Evolutionary conservation across 2,329 filamentous ascomycete genomes (phyloP).

Genomic region (Curvularia sp.): DNA sequence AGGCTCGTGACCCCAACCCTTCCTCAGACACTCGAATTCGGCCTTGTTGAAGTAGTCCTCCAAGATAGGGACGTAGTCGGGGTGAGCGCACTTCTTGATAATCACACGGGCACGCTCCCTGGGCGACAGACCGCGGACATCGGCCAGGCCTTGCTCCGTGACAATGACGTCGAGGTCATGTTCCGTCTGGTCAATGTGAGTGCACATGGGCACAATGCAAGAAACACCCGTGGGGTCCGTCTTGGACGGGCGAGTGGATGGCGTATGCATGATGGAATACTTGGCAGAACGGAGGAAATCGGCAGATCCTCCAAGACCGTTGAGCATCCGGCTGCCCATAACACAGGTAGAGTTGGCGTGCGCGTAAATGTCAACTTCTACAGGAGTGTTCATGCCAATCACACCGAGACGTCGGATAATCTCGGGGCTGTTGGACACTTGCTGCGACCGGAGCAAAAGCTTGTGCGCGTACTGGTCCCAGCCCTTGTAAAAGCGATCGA

Average conservation of each 20-base stretch:
- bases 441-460: slow-evolving; percentile 84
- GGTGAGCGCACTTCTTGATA: slow-evolving; percentile 85
- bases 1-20: slow-evolving; percentile 90
- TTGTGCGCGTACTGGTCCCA: slow-evolving; percentile 83
- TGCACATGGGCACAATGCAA: slow-evolving; percentile 94
- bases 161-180: slow-evolving; percentile 91
- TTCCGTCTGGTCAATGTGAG: slow-evolving; percentile 91
- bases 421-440: slow-evolving; percentile 87
- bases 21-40: slow-evolving; percentile 82
- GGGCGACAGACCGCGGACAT: slow-evolving; percentile 81
- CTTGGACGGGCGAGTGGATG: slow-evolving; percentile 80
- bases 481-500: slow-evolving; percentile 87
- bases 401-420: slow-evolving; percentile 87
- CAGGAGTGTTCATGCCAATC: slow-evolving; percentile 94
- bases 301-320: slow-evolving; percentile 81
- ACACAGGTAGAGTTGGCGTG: slow-evolving; percentile 92
- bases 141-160: slow-evolving; percentile 78
- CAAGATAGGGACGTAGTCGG: slow-evolving; percentile 82
- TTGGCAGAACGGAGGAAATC: slow-evolving; percentile 82
- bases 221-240: slow-evolving; percentile 80
- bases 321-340: slow-evolving; percentile 86
- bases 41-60: slow-evolving; percentile 84
- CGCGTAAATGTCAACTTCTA: slow-evolving; percentile 93
- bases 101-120: slow-evolving; percentile 83
- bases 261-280: slow-evolving; percentile 94